These are phyloP conservation scores for Dioscorea alata DNA, from an alignment of 106 monocot genomes.

Conservation along the genomic window DNA sequence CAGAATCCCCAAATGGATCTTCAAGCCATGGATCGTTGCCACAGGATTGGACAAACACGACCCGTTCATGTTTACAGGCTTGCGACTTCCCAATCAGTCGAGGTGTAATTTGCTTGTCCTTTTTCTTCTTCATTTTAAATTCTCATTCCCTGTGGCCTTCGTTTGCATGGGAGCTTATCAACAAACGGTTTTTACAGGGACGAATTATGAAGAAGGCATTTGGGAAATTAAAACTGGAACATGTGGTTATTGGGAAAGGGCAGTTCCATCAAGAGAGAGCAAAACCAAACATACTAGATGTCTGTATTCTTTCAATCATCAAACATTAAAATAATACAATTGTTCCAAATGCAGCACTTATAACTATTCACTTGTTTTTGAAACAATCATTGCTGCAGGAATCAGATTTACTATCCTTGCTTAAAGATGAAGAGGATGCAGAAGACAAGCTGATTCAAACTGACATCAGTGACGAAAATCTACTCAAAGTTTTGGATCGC, in stretches of 20 bases:
- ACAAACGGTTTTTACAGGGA: slow-evolving; percentile 30
- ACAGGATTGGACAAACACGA: slow-evolving; percentile 87
- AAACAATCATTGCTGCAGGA: slow-evolving; percentile 39
- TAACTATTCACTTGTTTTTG: neutral
- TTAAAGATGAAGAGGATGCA: slow-evolving; percentile 58
- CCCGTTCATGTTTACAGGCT: slow-evolving; percentile 94
- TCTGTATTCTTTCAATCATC: slow-evolving; percentile 8
- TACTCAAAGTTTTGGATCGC: slow-evolving; percentile 63
- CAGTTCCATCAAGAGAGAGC: slow-evolving; percentile 80
- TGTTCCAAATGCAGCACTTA: too few relatives aligned
- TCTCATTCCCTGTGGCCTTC: too few relatives aligned
- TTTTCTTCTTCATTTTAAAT: too few relatives aligned
- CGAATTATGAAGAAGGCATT: slow-evolving; percentile 87
- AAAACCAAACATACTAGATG: slow-evolving; percentile 61
- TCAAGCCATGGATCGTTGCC: slow-evolving; percentile 99
- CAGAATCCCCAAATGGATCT: slow-evolving; percentile 99
- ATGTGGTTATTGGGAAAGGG: slow-evolving; percentile 92
- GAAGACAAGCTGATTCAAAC: slow-evolving; percentile 82
- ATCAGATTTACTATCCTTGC: slow-evolving; percentile 62
- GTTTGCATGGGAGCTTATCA: too few relatives aligned
- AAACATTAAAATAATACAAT: too few relatives aligned
- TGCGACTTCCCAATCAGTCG: slow-evolving; percentile 85
- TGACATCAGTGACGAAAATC: slow-evolving; percentile 69
- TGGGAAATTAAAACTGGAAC: slow-evolving; percentile 82
- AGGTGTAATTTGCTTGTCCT: slow-evolving; percentile 30